Percentiles rank a stretch among this genome's conserved stretches.
Conservation (phyloP, 106 monocot species). For the Triglochin maritima region DNA sequence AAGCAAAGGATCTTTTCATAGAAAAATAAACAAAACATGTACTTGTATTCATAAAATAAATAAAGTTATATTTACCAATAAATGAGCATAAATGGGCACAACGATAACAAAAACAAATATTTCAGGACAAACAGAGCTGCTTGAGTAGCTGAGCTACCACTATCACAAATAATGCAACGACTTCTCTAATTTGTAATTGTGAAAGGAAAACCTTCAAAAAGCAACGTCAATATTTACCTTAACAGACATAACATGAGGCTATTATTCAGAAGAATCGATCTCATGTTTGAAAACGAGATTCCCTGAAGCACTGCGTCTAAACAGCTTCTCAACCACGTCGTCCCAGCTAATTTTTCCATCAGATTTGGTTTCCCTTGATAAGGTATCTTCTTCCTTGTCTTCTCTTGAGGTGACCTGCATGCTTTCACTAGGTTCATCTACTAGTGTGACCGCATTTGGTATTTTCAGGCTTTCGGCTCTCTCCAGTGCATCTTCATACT, state of each 20-base stretch:
- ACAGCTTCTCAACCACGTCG: constrained; percentile 37
- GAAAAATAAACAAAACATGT: no score
- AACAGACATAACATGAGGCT: neutral
- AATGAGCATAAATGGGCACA: no score
- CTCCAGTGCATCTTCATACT: constrained; percentile 65
- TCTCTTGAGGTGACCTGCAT: neutral
- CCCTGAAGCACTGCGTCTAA: constrained; percentile 26
- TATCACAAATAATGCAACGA: no score
- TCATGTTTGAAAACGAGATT: constrained; percentile 37
- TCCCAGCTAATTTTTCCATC: constrained; percentile 49
- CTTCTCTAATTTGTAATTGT: no score
- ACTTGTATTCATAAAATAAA: no score
- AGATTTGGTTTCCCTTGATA: constrained; percentile 8
- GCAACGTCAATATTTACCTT: neutral
- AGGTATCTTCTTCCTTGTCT: neutral
- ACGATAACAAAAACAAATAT: no score
- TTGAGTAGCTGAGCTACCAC: neutral
- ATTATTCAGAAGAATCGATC: neutral
- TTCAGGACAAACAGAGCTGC: neutral
- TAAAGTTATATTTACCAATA: no score
- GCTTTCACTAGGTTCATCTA: constrained; percentile 10
- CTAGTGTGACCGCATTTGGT: constrained; percentile 40
- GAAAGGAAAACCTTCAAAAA: no score
- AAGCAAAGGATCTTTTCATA: no score
- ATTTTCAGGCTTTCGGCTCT: constrained; percentile 54